Conservation (phyloP, 176 grass and related monocot species). For the Thalia dealbata region DNA sequence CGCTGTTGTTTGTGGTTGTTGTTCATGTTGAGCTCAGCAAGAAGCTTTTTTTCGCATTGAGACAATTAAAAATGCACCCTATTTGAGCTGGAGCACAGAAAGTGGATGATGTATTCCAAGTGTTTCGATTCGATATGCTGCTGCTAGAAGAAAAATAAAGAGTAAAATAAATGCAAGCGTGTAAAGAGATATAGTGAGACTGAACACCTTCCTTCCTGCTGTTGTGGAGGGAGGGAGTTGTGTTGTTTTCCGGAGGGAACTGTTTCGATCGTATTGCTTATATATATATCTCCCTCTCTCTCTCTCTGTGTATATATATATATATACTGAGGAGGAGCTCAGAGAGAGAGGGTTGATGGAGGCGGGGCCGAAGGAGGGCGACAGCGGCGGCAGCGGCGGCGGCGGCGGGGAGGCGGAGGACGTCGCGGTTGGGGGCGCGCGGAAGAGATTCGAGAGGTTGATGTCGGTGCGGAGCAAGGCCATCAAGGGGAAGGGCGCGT, state of each 20-base stretch:
- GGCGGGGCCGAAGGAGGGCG: slow-evolving; percentile 2
- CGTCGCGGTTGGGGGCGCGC: not conserved
- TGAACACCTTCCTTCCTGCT: not conserved
- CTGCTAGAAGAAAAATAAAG: not conserved
- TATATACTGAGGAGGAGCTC: not conserved
- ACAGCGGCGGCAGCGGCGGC: not conserved
- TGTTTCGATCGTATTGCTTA: not conserved
- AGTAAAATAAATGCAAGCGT: not conserved
- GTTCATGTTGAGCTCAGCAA: not conserved
- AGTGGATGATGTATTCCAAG: too few species aligned
- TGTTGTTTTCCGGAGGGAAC: not conserved
- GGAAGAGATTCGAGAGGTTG: not conserved
- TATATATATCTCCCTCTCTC: too few species aligned
- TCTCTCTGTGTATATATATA: not conserved
- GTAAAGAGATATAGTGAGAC: not conserved
- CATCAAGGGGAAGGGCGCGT: not conserved
- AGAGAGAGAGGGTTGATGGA: not conserved
- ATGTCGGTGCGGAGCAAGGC: slow-evolving; percentile 4
- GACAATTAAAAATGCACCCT: too few species aligned
- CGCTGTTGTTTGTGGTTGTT: not conserved
- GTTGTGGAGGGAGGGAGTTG: not conserved
- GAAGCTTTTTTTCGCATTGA: too few species aligned
- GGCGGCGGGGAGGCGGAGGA: not conserved
- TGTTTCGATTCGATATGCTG: too few species aligned
- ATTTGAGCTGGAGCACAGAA: too few species aligned